phyloP scores from a whole-genome alignment of 2,329 filamentous ascomycete genomes.

The Alternaria brassicicola region DNA sequence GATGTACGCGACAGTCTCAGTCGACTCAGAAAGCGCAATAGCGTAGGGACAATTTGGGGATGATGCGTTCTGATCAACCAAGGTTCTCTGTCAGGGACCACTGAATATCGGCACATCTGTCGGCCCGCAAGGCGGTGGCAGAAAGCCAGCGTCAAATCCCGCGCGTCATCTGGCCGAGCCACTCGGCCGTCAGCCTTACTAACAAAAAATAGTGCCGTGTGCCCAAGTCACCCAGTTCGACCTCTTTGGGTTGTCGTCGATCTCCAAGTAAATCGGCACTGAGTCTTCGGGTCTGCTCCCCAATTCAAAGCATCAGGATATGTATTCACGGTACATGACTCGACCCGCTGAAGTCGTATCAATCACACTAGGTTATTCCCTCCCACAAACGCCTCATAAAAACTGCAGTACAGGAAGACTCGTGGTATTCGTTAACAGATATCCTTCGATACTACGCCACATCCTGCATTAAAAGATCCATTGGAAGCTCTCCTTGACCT shows the following conservation, averaged over 20 bases:
- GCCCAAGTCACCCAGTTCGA: background rate
- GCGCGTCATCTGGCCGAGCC: conserved; percentile 16
- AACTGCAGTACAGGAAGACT: conserved; percentile 6
- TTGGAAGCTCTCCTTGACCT: conserved; percentile 68
- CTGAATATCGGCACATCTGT: conserved; percentile 9
- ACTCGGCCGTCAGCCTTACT: background rate
- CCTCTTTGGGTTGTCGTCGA: background rate
- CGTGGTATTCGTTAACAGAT: conserved; percentile 1
- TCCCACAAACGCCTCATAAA: conserved; percentile 5
- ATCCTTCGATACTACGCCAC: background rate
- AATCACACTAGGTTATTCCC: background rate
- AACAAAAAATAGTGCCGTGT: background rate
- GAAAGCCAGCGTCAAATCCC: conserved; percentile 9
- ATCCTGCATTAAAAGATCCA: conserved; percentile 62
- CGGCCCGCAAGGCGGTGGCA: conserved; percentile 20
- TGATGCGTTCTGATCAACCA: conserved; percentile 24
- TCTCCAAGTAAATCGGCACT: background rate
- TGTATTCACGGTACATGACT: background rate
- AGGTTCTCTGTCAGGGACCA: conserved; percentile 21
- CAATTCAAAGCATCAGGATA: background rate
- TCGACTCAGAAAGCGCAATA: conserved; percentile 23
- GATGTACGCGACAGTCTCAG: conserved; percentile 23
- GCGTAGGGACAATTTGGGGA: conserved; percentile 9
- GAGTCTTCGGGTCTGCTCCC: background rate
- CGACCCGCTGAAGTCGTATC: background rate